Evolutionary conservation across 192 early-diverging fungal species (phyloP), one percentile per base, ranked within the genome.

Genomic region (Backusella australiensis): DNA sequence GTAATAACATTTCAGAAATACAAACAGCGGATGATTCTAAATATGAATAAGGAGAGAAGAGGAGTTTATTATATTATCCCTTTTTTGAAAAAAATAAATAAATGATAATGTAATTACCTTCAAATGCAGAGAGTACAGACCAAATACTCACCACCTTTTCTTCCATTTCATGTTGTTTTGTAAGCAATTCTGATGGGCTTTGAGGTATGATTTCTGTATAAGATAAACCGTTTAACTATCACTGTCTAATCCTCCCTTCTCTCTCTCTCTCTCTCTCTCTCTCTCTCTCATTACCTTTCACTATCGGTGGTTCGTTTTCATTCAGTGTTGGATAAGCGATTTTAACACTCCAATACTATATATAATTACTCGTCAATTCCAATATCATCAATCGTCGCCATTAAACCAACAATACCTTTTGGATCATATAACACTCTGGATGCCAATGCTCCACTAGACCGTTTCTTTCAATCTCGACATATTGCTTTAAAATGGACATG

Each of bases 381-480:
- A 32, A 32, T 32, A 32, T 32, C 32, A 3, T 32, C 32, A 32
- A 32, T 3, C 32, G 3, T 3, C 32, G 32, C 2, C 32, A 32
- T 32, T 32, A 2, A 32, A 32, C 2, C 32, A 32, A 3, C 32
- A 19, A 21, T 83, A 95, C 93, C 90, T 98, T 97, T 86, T 96
- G 95, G 66, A 99, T 98, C 98, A 99, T 99, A 85, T 99, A 99
- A 82, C 98, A 99, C 79, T 97, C 95, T 6, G 97, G 97, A 82
- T 99, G 98, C 98, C 98, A 99, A 80, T 96, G 95, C 78, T 97
- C 95, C 35, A 89, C 86, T 21, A 86, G 70, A 38, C 81, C 85
- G 69, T 92, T 93, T 66, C 92, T 85, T 74, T 88, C 94, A 78
- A 97, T 95, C 82, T 99, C 96, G 53, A 99, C 90, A 89, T 96